Evolutionary conservation across 2,329 filamentous ascomycete genomes (phyloP), one percentile per base, ranked within the genome.

Genomic region (Aspergillus niger): DNA sequence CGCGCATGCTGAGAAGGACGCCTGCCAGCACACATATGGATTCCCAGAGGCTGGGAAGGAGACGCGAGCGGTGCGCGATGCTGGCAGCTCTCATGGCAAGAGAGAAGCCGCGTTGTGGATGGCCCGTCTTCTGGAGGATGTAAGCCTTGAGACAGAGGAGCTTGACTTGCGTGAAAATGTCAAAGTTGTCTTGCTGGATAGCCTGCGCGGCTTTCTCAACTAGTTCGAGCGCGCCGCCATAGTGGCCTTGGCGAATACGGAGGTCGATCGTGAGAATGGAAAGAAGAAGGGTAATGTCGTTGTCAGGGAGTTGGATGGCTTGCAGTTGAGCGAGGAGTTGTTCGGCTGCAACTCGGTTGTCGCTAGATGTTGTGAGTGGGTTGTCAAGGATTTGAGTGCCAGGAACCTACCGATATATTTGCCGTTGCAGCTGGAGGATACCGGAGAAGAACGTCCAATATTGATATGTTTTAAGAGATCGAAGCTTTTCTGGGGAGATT

Each of bases 381-480:
- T 22, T 38, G 8, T 3, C 10, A 55, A 47, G 36, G 11, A 13
- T 43, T 41, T 17, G 30, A 55, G 44, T 39, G 24, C 41, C 10
- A 11, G 30, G 26, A 47, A 57, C 67, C 57, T 65, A 80, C 79
- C 77, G 74, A 63, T 78, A 77, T 17, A 82, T 73, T 59, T 76
- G 72, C 20, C 76, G 74, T 39, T 68, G 73, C 11, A 80, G 65
- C 63, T 79, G 79, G 17, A 82, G 67, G 2, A 81, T 59, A 1
- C 80, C 79, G 3, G 73, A 73, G 50, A 76, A 78, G 57, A 77
- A 78, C 5, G 70, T 72, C 74, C 79, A 79, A 55, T 77, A 71
- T 60, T 96, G 91, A 64, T 89, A 88, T 17, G 89, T 84, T 74
- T 92, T 96, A 73, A 93, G 85, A 0, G 91, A 89, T 3, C 89